Evolutionary conservation across 805 yeast species (phyloP).

Genomic region (Huiozyma sinensis): DNA sequence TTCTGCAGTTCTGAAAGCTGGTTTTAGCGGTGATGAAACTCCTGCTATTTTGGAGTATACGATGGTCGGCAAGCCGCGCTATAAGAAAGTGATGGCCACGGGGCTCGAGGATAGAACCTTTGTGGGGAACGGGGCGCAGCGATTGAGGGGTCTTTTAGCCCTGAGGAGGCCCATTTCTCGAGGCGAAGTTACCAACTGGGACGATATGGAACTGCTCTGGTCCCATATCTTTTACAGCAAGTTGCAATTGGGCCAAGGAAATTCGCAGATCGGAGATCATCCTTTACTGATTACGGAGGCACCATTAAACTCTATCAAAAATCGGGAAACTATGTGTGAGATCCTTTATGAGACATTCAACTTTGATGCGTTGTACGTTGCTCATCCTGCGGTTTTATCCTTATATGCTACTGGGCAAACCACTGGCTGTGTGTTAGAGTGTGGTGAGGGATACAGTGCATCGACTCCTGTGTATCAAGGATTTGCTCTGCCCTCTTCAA

Average conservation of each 20-base stretch:
- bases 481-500: constrained; percentile 62
- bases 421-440: constrained; percentile 79
- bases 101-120: constrained; percentile 52
- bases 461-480: constrained; percentile 88
- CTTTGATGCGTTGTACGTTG: constrained; percentile 89
- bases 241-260: constrained; percentile 34
- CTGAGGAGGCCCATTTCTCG: constrained; percentile 66
- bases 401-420: constrained; percentile 84
- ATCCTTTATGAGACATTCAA: constrained; percentile 87
- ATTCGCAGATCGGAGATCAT: constrained; percentile 53
- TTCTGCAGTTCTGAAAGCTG: constrained; percentile 75
- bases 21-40: constrained; percentile 84
- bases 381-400: constrained; percentile 81
- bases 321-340: constrained; percentile 84
- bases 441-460: constrained; percentile 90
- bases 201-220: constrained; percentile 80
- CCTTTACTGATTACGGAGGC: constrained; percentile 85
- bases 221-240: constrained; percentile 49
- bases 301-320: constrained; percentile 73
- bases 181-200: constrained; percentile 77
- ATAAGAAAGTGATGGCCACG: constrained; percentile 66
- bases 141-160: constrained; percentile 63
- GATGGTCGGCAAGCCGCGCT: constrained; percentile 73
- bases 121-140: constrained; percentile 68
- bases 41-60: constrained; percentile 60